phyloP scores from a whole-genome alignment of 768 basidiomycete genomes.

The Leccinum rimulosum region DNA sequence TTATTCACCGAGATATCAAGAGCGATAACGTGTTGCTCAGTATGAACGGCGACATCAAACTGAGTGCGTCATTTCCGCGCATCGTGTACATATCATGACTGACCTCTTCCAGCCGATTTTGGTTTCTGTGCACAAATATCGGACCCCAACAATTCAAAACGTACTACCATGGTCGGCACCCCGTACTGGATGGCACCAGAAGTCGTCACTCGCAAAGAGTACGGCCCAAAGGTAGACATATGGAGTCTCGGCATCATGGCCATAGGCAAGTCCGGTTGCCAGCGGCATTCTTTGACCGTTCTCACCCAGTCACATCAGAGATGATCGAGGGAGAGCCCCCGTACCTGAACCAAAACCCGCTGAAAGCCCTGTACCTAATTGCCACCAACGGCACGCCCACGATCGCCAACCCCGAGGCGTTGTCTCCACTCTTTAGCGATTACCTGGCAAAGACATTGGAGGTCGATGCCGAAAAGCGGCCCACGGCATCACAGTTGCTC shows the following conservation, averaged over 20 bases:
- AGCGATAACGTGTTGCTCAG: slow-evolving; percentile 94
- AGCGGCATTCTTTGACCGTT: not conserved
- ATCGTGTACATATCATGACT: not conserved
- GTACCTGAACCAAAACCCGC: slow-evolving; percentile 93
- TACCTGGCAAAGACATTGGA: slow-evolving; percentile 87
- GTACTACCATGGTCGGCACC: slow-evolving; percentile 97
- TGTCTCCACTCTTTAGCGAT: slow-evolving; percentile 79
- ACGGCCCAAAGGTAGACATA: slow-evolving; percentile 97
- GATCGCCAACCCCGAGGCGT: slow-evolving; percentile 84
- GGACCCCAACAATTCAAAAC: slow-evolving; percentile 83
- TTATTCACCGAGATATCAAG: slow-evolving; percentile 99
- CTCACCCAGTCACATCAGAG: slow-evolving; percentile 45
- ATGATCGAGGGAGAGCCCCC: slow-evolving; percentile 99
- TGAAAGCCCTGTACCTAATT: slow-evolving; percentile 96
- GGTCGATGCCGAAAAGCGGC: slow-evolving; percentile 93
- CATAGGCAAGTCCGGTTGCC: slow-evolving; percentile 56
- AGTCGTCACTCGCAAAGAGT: slow-evolving; percentile 96
- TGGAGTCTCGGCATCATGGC: slow-evolving; percentile 98
- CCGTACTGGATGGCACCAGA: slow-evolving; percentile 99
- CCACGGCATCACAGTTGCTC: slow-evolving; percentile 77
- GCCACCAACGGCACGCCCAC: slow-evolving; percentile 98
- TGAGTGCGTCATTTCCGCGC: slow-evolving; percentile 66
- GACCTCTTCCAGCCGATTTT: slow-evolving; percentile 72
- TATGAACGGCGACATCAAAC: slow-evolving; percentile 93
- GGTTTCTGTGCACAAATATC: slow-evolving; percentile 99